Evolutionary conservation across 2,329 filamentous ascomycete species (phyloP).

Genomic region (Graphilbum ipis-grandicollis): DNA sequence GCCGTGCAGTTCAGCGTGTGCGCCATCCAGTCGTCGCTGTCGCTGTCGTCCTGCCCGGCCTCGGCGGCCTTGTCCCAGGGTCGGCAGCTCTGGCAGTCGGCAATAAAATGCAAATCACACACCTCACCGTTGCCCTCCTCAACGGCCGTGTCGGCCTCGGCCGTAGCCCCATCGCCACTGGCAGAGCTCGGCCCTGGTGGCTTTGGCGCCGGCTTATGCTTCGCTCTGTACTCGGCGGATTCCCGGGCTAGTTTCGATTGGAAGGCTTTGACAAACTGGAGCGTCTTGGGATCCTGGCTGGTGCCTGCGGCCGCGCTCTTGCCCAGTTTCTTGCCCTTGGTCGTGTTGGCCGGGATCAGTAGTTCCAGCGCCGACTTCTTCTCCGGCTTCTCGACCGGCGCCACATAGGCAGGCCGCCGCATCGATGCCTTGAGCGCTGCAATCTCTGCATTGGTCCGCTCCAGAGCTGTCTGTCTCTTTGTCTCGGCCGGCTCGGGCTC

Average conservation of each 20-base stretch:
- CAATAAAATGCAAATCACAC: constrained; percentile 92
- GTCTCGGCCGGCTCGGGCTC: constrained; percentile 16
- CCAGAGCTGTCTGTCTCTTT: constrained; percentile 34
- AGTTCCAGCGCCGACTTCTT: constrained; percentile 50
- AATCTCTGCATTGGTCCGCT: constrained; percentile 64
- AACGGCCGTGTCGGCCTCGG: too few species aligned
- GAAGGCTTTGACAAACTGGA: constrained; percentile 65
- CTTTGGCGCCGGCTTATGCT: constrained; percentile 5
- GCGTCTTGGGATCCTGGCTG: constrained; percentile 41
- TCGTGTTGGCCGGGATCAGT: constrained; percentile 55
- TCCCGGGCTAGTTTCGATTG: constrained; percentile 53
- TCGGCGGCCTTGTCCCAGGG: constrained; percentile 57
- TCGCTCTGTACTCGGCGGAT: constrained; percentile 7
- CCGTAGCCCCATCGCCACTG: too few species aligned
- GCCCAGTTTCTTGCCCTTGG: constrained; percentile 53
- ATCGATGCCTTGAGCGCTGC: constrained; percentile 68
- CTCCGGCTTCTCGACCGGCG: constrained; percentile 27
- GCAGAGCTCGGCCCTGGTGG: too few species aligned
- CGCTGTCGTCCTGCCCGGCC: constrained; percentile 8
- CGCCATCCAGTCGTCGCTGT: constrained; percentile 64
- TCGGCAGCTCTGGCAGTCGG: constrained; percentile 81
- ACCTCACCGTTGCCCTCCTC: constrained; percentile 31
- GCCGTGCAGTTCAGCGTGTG: constrained; percentile 76
- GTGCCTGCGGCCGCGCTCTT: constrained; percentile 19
- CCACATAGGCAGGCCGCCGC: constrained; percentile 42